Evolutionary conservation across 257 asterid genomes (phyloP), one percentile per base, ranked within the genome.

Genomic region (Salvia rosmarinus): DNA sequence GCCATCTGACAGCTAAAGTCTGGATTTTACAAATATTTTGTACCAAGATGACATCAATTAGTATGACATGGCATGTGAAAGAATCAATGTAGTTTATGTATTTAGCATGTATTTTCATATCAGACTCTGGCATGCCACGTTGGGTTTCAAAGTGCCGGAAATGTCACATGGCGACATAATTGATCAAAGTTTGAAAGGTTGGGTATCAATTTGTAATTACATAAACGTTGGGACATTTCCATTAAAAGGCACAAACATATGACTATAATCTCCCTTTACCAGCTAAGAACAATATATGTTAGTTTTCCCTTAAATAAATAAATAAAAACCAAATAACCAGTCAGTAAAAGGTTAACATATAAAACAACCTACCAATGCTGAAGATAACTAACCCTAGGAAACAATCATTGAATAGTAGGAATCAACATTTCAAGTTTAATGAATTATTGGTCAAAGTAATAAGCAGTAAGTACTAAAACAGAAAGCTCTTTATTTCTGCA

Each of bases 371-470:
- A 52, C 17, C 10, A 34, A 28, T 50, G 56, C 25, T 54, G 17
- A 55, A 35, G 10, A 17, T 20, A 4, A 55, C 13, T n/a, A 13
- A 64, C 12, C 30, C 66, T 39, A 30, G 8, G 28, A 43, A 43
- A 52, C 23, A 17, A 25, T 51, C 49, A 49, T 30, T 14, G 57
- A 13, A 42, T 69, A 69, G 52, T 25, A 46, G 32, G 44, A 62
- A 64, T 10, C 65, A 40, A 14, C 28, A 25, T 55, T 55, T 42
- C 66, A 70, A 42, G 67, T 51, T 56, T 62, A 16, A 51, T 19
- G 16, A 25, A 47, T 6, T 47, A 8, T 47, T 14, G 12, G 19
- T 49, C 16, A 5, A 16, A 49, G 20, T 49, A 16, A 6, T 49
- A 23, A 16, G 16, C 3, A 1, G 16, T 8, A 1, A 6, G 55